Percentiles rank a stretch among this genome's conserved stretches.
phyloP scores from a whole-genome alignment of 2,329 filamentous ascomycete species.

The Penicillium rolfsii region DNA sequence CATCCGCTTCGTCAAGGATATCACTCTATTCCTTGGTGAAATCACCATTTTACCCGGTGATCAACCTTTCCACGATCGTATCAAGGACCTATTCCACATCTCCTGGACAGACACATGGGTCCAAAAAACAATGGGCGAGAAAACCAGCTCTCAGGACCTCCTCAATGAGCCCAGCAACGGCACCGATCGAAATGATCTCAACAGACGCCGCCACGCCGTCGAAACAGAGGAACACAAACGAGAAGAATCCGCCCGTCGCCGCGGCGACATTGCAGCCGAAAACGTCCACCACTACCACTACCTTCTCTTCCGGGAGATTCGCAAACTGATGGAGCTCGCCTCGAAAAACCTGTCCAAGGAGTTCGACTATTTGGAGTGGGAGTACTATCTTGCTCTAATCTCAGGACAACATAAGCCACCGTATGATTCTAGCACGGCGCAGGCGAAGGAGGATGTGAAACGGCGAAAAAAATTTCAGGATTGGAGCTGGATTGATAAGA shows the following conservation, averaged over 20 bases:
- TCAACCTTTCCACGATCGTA: conserved; percentile 37
- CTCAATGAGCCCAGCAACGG: conserved; percentile 12
- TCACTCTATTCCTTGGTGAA: conserved; percentile 60
- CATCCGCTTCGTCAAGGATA: conserved; percentile 57
- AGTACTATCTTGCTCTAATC: conserved; percentile 54
- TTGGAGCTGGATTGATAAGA: conserved; percentile 49
- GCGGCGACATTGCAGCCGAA: conserved; percentile 49
- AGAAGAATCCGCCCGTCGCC: conserved; percentile 46
- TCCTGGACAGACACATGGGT: conserved; percentile 26
- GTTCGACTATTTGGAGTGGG: conserved; percentile 52
- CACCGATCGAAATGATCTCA: not conserved
- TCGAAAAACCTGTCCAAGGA: conserved; percentile 37
- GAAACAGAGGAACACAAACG: conserved; percentile 48
- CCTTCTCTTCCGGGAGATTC: conserved; percentile 44
- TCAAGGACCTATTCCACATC: conserved; percentile 32
- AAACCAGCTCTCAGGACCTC: conserved; percentile 1
- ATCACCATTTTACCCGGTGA: conserved; percentile 59
- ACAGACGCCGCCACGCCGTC: conserved; percentile 41
- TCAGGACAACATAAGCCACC: conserved; percentile 40
- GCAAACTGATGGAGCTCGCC: conserved; percentile 44
- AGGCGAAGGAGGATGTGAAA: conserved; percentile 10
- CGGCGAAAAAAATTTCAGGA: conserved; percentile 4
- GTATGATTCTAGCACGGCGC: not conserved
- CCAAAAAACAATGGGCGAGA: conserved; percentile 22
- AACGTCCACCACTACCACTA: conserved; percentile 56